Evolutionary conservation across 257 asterid species (phyloP), one percentile per base, ranked within the genome.

Genomic region (Nicotiana tabacum): DNA sequence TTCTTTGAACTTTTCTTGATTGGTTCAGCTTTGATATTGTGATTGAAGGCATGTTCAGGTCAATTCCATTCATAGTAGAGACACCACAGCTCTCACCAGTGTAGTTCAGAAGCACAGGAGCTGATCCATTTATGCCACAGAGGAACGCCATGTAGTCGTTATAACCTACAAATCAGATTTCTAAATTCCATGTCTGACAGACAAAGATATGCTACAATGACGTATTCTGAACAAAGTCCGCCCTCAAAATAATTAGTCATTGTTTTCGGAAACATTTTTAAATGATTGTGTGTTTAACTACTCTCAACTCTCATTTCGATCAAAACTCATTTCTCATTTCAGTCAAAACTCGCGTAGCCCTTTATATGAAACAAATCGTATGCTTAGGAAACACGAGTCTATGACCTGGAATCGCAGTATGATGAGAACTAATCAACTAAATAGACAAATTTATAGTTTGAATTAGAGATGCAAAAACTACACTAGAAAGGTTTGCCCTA

Each of bases 81-180:
- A 74, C 62, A n/a, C 85, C 87, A 27, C 99, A 96, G 86, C 87
- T 91, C 66, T 86, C 86, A 29, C 98, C 95, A 0, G 98, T 96
- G 96, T 94, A 96, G 67, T 96, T 96, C 51, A 92, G 85, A 79
- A 96, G 92, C 16, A 94, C 87, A 0, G 97, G 88, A 82, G 94
- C 85, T 18, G 99, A 96, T 16, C 98, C 98, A 35, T 96, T 96
- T 88, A 96, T 94, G 82, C 98, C 94, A 65, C 99, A 96, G 7
- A 96, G 92, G 88, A 96, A 96, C 12, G 97, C 91, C 87, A 85
- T 57, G 84, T 94, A 96, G 68, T 94, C 98, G 16, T 87, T 86
- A 6, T 91, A 94, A 88, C 97, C 99, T 96, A 88, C 88, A 87
- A 86, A 7, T 72, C 35, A 72, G 7, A 72, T 24, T 72, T 5